phyloP scores from a whole-genome alignment of 345 rosid genomes.

The Geranium brycei region DNA sequence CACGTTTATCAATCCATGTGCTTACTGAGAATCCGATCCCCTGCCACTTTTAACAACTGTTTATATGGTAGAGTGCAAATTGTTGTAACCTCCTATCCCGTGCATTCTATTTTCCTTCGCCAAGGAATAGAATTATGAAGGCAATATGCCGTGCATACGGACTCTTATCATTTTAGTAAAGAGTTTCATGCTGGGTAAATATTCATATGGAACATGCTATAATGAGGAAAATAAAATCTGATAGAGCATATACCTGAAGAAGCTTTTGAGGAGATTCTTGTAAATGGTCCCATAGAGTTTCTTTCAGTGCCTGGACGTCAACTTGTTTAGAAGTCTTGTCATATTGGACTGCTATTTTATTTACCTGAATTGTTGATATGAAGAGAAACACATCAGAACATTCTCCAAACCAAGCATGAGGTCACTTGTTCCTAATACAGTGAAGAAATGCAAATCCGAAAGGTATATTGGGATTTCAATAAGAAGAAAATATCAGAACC shows the following conservation, averaged over 20 bases:
- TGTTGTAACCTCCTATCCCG: background rate
- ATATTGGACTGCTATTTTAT: constrained; percentile 66
- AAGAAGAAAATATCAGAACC: background rate
- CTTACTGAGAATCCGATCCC: no score
- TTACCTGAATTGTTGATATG: constrained; percentile 35
- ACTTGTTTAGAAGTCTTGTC: constrained; percentile 91
- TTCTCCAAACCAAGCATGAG: background rate
- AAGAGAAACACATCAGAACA: constrained; percentile 8
- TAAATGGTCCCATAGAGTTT: constrained; percentile 70
- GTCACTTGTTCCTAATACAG: background rate
- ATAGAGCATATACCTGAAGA: constrained; percentile 24
- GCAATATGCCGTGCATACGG: no score
- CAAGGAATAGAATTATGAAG: background rate
- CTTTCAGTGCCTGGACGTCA: constrained; percentile 74
- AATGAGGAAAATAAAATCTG: background rate
- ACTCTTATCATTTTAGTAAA: background rate
- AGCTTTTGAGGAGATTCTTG: constrained; percentile 36
- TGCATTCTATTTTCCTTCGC: no score
- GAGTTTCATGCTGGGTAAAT: no score
- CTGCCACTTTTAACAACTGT: no score
- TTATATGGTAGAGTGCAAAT: no score
- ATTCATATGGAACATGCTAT: background rate
- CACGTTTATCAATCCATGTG: background rate
- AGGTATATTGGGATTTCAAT: constrained; percentile 2
- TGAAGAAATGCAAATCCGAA: constrained; percentile 1